Percentiles rank a stretch among this genome's conserved stretches.
Conservation (phyloP, 208 protist genomes). For the Crithidia sp. region DNA sequence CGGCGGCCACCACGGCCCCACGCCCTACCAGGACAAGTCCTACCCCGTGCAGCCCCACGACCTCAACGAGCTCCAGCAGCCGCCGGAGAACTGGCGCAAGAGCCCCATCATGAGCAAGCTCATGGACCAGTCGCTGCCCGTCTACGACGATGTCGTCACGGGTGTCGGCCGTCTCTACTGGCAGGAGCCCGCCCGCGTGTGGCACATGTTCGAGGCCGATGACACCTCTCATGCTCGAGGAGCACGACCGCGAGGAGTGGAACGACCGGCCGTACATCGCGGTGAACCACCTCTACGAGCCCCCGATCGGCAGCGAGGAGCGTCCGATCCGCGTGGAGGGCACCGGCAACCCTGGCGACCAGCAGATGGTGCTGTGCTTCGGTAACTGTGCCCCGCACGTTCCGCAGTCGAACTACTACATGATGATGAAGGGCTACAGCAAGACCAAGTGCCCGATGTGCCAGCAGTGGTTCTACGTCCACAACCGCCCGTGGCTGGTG, state of each 20-base stretch:
- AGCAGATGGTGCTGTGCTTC: constrained; percentile 88
- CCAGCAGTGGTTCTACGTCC: constrained; percentile 91
- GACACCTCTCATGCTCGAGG: constrained; percentile 91
- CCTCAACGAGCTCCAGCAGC: constrained; percentile 80
- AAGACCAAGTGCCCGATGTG: constrained; percentile 92
- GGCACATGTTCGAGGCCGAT: constrained; percentile 89
- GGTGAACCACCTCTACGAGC: constrained; percentile 92
- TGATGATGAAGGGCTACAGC: constrained; percentile 92
- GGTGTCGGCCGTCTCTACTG: constrained; percentile 83
- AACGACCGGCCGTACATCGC: constrained; percentile 89
- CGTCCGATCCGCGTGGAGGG: constrained; percentile 86
- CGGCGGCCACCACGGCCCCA: constrained; percentile 57
- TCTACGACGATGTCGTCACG: constrained; percentile 88
- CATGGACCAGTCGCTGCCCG: constrained; percentile 85
- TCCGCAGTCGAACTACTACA: constrained; percentile 90
- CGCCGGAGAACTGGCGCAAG: constrained; percentile 83
- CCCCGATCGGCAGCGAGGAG: constrained; percentile 87
- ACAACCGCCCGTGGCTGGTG: constrained; percentile 89
- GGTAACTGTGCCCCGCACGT: constrained; percentile 91
- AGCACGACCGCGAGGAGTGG: constrained; percentile 92
- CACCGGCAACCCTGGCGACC: constrained; percentile 84
- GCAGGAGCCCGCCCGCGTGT: constrained; percentile 88
- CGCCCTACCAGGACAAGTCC: constrained; percentile 83
- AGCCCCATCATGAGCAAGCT: constrained; percentile 90
- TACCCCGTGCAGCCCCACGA: constrained; percentile 87